These are phyloP conservation scores for Talaromyces piceae DNA, from an alignment of 2,329 filamentous ascomycete genomes.

Conservation along the genomic window DNA sequence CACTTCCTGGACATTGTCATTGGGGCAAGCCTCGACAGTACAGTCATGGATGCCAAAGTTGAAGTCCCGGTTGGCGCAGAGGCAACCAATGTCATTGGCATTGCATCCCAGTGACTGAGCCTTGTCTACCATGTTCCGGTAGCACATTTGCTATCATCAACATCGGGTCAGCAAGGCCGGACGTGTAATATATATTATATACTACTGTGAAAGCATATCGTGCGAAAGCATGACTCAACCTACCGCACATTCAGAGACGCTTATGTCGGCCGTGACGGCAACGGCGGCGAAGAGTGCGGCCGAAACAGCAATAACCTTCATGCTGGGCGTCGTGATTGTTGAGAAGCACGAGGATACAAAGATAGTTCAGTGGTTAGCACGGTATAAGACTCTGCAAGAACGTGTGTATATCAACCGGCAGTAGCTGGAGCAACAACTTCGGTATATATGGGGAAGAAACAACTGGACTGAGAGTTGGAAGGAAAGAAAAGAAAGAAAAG, in stretches of 20 bases:
- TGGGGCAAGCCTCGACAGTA: slow-evolving; percentile 36
- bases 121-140: slow-evolving; percentile 38
- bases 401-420: too few species aligned
- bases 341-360: background rate
- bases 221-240: background rate
- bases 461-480: background rate
- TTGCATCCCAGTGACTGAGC: slow-evolving; percentile 35
- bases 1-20: slow-evolving; percentile 26
- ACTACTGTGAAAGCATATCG: background rate
- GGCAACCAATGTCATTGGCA: slow-evolving; percentile 29
- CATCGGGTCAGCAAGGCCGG: background rate
- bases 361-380: too few species aligned
- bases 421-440: too few species aligned
- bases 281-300: slow-evolving; percentile 4
- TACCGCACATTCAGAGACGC: slow-evolving; percentile 7
- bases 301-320: slow-evolving; percentile 7
- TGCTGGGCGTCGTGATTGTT: background rate
- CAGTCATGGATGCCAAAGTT: slow-evolving; percentile 41
- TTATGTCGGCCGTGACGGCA: slow-evolving; percentile 3
- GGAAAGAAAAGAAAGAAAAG: background rate
- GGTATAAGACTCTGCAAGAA: too few species aligned
- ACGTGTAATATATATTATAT: too few species aligned
- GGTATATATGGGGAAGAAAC: background rate
- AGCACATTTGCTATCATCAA: slow-evolving; percentile 33
- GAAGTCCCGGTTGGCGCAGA: slow-evolving; percentile 37